Evolutionary conservation across 805 yeast species (phyloP), one percentile per base, ranked within the genome.

Genomic region (Kluyveromyces nonfermentans): DNA sequence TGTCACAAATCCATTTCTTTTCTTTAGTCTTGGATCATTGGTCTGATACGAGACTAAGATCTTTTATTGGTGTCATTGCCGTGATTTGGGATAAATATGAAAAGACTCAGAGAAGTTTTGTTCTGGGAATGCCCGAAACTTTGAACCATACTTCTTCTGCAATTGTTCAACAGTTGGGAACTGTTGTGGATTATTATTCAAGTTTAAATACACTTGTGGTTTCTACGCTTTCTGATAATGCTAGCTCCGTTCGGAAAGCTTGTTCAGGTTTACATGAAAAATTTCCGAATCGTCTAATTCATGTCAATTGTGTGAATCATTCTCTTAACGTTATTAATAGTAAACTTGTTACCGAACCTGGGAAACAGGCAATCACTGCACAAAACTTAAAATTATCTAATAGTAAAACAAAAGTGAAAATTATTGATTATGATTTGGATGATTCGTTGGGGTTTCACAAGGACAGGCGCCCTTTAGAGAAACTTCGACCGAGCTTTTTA

Each of bases 21-120:
- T 28, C 41, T 7, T 38, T 38, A 38, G 41, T 38, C 14, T 31
- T 38, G 16, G 41, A 38, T 28, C 41, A 38, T 15, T 38, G 41
- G 41, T 38, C 41, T 14, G 41, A 38, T 28, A 38, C 41, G 5
- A 28, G 34, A 9, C 18, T 38, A 38, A 28, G 41, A 17, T 38
- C 41, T 17, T 38, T 38, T n/a, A 38, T 38, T 38, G 41, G 41
- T 7, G 41, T 38, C 31, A 21, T 38, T 7, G 22, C 21, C 10
- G 41, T 38, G 4, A 30, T 38, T 30, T 38, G 41, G 41, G 41
- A 38, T 18, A 38, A 38, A 38, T 38, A 38, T 21, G 21, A 14
- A 5, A 38, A 38, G 20, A 38, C 17, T 12, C 41, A 38, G 22
- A 38, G 41, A 15, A 38, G 41, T 14, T 38, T 38, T n/a, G 41